Conservation (phyloP, 2,329 filamentous ascomycete genomes). For the Onygenales sp. region DNA sequence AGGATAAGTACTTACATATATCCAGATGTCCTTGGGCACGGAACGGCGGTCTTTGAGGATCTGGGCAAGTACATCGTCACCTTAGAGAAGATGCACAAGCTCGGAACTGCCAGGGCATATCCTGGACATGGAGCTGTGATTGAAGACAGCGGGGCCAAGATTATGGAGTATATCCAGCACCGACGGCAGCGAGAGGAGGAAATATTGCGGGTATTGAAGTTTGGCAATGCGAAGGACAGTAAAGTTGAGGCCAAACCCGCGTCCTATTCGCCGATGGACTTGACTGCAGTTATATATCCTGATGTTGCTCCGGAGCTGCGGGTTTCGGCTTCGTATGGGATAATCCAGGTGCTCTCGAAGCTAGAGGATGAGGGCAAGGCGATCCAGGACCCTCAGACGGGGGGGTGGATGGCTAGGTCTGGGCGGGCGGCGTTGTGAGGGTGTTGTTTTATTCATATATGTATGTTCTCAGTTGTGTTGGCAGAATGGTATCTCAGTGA, state of each 20-base stretch:
- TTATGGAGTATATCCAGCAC: slow-evolving; percentile 76
- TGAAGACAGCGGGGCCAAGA: slow-evolving; percentile 59
- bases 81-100: slow-evolving; percentile 57
- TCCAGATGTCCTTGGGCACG: slow-evolving; percentile 67
- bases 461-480: too few species aligned
- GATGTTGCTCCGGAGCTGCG: slow-evolving; percentile 69
- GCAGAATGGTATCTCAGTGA: too few species aligned
- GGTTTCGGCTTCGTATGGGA: slow-evolving; percentile 62
- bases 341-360: slow-evolving; percentile 72
- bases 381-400: slow-evolving; percentile 18
- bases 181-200: slow-evolving; percentile 70
- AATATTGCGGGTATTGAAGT: slow-evolving; percentile 55
- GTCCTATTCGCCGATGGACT: slow-evolving; percentile 61
- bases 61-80: slow-evolving; percentile 59
- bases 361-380: slow-evolving; percentile 65
- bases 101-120: slow-evolving; percentile 59
- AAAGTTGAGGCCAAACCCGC: slow-evolving; percentile 22
- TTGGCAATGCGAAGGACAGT: slow-evolving; percentile 22
- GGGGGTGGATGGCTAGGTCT: slow-evolving; percentile 15
- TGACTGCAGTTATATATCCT: slow-evolving; percentile 81
- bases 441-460: background rate
- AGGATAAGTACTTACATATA: background rate
- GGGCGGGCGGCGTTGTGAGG: slow-evolving; percentile 19
- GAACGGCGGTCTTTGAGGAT: slow-evolving; percentile 77
- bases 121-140: slow-evolving; percentile 81